These are phyloP conservation scores for Anisodus acutangulus DNA, from an alignment of 257 asterid species.

Conservation along the genomic window DNA sequence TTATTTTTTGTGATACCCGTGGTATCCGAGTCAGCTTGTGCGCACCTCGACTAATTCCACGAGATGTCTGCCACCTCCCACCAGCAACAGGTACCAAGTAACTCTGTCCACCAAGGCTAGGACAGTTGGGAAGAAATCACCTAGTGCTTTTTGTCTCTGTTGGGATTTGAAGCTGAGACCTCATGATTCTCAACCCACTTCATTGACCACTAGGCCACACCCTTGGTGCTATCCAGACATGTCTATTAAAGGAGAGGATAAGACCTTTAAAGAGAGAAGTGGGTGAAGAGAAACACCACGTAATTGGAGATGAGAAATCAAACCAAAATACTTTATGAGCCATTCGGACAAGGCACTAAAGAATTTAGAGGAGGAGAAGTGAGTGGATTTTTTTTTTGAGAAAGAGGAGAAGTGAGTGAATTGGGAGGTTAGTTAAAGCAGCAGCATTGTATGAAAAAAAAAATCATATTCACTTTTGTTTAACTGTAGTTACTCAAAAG, in stretches of 20 bases:
- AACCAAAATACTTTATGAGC: neutral
- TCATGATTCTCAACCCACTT: no score
- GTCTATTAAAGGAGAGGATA: neutral
- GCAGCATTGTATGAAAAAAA: neutral
- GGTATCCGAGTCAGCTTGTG: no score
- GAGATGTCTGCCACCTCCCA: no score
- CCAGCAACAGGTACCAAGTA: no score
- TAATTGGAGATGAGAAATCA: slow-evolving; percentile 24
- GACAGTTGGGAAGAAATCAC: no score
- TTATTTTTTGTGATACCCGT: no score
- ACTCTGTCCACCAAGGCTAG: no score
- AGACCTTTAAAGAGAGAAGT: slow-evolving; percentile 1
- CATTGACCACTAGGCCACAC: no score
- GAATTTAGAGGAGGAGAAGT: neutral
- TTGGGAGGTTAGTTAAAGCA: slow-evolving; percentile 9
- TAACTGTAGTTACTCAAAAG: slow-evolving; percentile 12
- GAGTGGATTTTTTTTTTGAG: no score
- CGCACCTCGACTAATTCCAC: no score
- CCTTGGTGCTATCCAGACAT: neutral
- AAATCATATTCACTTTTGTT: neutral
- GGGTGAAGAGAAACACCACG: slow-evolving; percentile 11
- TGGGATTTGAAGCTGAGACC: no score
- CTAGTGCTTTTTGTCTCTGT: no score
- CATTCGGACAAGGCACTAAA: slow-evolving; percentile 4
- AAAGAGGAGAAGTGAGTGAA: neutral